These are phyloP conservation scores for Gnaphalium uliginosum DNA, from an alignment of 129 eudicot species.

Conservation along the genomic window DNA sequence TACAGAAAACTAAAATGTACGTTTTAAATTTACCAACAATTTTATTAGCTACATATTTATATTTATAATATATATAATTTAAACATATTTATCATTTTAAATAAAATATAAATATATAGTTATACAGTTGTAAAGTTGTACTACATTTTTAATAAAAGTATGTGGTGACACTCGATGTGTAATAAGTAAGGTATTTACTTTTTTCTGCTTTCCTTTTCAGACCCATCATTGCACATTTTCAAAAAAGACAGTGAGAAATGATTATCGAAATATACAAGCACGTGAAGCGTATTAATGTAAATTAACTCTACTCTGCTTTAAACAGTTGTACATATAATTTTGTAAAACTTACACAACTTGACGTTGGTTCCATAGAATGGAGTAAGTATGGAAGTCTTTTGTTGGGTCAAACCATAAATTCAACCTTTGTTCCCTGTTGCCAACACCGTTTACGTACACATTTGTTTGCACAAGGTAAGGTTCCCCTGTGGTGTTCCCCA, in stretches of 20 bases:
- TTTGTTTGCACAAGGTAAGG: constrained; percentile 91
- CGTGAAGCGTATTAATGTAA: background rate
- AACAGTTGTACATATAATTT: constrained; percentile 14
- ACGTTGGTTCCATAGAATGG: constrained; percentile 82
- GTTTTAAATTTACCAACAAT: too few species aligned
- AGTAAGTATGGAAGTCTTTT: constrained; percentile 78
- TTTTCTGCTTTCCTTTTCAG: constrained; percentile 33
- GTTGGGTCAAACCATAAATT: constrained; percentile 97
- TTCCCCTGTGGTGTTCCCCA: constrained; percentile 87
- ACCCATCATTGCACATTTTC: constrained; percentile 31
- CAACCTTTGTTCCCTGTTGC: constrained; percentile 85
- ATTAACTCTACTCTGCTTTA: constrained; percentile 9
- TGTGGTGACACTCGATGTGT: constrained; percentile 13
- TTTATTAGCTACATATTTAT: too few species aligned
- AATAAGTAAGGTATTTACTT: constrained; percentile 34
- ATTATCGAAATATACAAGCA: background rate
- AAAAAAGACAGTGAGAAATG: background rate
- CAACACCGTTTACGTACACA: constrained; percentile 90
- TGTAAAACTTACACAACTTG: constrained; percentile 81
- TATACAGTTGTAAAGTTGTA: constrained; percentile 13
- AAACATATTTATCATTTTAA: too few species aligned
- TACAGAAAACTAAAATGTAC: too few species aligned
- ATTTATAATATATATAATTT: too few species aligned
- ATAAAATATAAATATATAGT: background rate
- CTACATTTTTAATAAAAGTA: constrained; percentile 11